Base-by-base conservation (phyloP, 2,329 filamentous ascomycete genomes). In the Colletotrichum orchidophilum region DNA sequence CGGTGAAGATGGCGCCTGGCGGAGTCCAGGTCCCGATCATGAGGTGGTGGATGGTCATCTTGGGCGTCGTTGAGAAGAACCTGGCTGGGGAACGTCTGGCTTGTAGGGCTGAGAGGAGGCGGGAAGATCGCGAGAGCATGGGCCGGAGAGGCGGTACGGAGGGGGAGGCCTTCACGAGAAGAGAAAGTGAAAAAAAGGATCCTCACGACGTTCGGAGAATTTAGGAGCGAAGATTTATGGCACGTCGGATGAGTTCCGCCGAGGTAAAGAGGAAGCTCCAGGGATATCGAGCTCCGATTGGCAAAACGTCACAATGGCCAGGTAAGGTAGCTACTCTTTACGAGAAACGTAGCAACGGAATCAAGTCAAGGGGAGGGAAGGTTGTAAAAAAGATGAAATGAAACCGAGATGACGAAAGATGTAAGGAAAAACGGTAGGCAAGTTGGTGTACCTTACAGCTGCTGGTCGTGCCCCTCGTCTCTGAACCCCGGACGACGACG, bases 11-110 rank as follows among this genome's bases (percentile, higher is more conserved):
- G 80, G 94, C 93, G 57, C 94, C 94, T 66, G 94, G 94, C 70
- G 93, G 93, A 72, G 94, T 96, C 94, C 94, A 97, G 66, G 94
- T 97, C 73, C 94, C 94, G 78, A 96, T 91, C 93, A 97, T 96
- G 79, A 97, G 87, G 84, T 97, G 94, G 81, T 97, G 94, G 79
- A 90, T 75, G 59, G 93, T 91, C 92, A 96, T 96, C 72, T 80
- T 87, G 75, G 65, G 27, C 5, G 64, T 71, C 18, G 69, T 54
- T 12, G 69, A 69, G 53, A 63, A 71, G 52, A 42, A 50, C 29
- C 57, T 53, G 31, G 29, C 13, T 11, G 15, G 35, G 6, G n/a
- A 18, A 18, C 26, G n/a, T 12, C 15, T 63, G 29, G 24, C 46
- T 31, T 63, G 18, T 15, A 60, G 42, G 33, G 62, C 29, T n/a